Evolutionary conservation across 1,284 basidiomycete species (phyloP).

Genomic region (Ganoderma resinaceum): DNA sequence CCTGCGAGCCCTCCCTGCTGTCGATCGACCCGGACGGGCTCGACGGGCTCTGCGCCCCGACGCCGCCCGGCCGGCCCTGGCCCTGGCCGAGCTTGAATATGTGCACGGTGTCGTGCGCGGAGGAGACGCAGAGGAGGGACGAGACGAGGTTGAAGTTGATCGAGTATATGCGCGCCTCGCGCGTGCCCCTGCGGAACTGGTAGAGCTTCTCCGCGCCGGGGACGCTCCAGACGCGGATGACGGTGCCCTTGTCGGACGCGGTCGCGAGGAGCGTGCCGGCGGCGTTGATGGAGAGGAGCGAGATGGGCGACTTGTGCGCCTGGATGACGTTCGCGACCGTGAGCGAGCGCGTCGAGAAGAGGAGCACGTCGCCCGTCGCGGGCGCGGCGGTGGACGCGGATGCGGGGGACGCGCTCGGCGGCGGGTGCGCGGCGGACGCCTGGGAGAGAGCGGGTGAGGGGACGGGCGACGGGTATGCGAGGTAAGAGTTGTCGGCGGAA

Average conservation of each 20-base stretch:
- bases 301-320: slow-evolving; percentile 95
- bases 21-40: slow-evolving; percentile 74
- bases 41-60: slow-evolving; percentile 38
- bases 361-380: slow-evolving; percentile 87
- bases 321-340: slow-evolving; percentile 96
- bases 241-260: slow-evolving; percentile 95
- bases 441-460: slow-evolving; percentile 76
- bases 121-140: slow-evolving; percentile 88
- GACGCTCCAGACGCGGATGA: slow-evolving; percentile 94
- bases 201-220: slow-evolving; percentile 93
- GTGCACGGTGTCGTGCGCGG: slow-evolving; percentile 96
- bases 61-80: slow-evolving; percentile 24
- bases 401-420: slow-evolving; percentile 34
- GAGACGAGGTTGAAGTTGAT: slow-evolving; percentile 93
- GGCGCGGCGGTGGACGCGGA: slow-evolving; percentile 44
- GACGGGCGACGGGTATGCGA: slow-evolving; percentile 95
- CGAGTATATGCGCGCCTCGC: slow-evolving; percentile 88
- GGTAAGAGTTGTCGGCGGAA: slow-evolving; percentile 94
- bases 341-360: slow-evolving; percentile 93
- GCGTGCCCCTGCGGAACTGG: slow-evolving; percentile 92
- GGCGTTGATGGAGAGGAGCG: slow-evolving; percentile 87
- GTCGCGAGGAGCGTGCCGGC: slow-evolving; percentile 93
- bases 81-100: slow-evolving; percentile 85
- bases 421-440: slow-evolving; percentile 46
- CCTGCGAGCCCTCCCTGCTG: slow-evolving; percentile 61